A percentile compares a stretch with the other conserved stretches of the same genome.
Conservation (phyloP, 129 eudicot genomes). For the Smallanthus sonchifolius region DNA sequence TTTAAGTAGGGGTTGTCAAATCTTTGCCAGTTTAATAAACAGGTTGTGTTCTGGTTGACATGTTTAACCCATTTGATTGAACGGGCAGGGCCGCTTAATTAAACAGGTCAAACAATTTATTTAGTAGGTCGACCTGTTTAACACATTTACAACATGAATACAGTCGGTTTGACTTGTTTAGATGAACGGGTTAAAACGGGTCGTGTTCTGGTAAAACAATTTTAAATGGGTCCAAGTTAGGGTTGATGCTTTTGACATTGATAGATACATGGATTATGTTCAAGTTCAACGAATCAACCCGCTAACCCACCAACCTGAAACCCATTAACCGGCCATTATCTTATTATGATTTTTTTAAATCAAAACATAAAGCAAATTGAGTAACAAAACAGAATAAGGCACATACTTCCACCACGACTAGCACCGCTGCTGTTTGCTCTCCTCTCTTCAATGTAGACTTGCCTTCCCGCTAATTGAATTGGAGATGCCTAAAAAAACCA, state of each 20-base stretch:
- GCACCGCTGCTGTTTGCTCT: constrained; percentile 54
- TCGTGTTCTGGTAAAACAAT: not conserved
- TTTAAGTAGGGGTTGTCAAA: not conserved
- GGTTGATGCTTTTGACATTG: too few relatives aligned
- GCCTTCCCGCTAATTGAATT: constrained; percentile 68
- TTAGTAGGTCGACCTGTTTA: not conserved
- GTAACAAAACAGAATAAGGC: not conserved
- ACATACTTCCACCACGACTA: constrained; percentile 89
- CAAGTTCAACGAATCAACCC: too few relatives aligned
- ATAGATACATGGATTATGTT: too few relatives aligned
- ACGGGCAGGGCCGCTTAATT: too few relatives aligned
- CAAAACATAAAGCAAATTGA: not conserved
- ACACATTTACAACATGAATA: not conserved
- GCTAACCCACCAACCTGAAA: too few relatives aligned
- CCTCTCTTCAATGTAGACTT: constrained; percentile 79
- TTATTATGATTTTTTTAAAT: not conserved
- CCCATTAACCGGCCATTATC: not conserved
- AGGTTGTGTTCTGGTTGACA: not conserved
- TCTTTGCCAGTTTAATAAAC: not conserved
- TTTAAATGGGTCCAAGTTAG: too few relatives aligned
- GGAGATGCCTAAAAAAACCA: constrained; percentile 75
- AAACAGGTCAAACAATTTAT: not conserved
- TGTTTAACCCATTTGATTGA: not conserved
- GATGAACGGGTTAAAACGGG: not conserved
- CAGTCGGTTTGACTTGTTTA: not conserved